Percentiles rank a stretch among this genome's conserved stretches.
Evolutionary conservation across 2,329 filamentous ascomycete species (phyloP).

Genomic region (Paracoccidioides brasiliensis): DNA sequence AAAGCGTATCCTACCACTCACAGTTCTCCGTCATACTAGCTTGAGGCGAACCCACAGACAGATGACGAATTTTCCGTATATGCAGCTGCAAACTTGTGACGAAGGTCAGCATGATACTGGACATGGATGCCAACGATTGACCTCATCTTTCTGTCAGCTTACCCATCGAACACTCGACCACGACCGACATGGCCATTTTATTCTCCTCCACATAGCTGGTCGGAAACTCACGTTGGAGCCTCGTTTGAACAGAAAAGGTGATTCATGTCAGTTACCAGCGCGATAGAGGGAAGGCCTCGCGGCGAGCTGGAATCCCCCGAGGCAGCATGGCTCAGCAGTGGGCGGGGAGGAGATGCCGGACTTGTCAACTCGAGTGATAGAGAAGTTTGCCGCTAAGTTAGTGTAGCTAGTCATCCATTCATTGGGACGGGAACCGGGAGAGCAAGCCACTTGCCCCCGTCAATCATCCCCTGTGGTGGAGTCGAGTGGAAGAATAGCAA

Average conservation of each 20-base stretch:
- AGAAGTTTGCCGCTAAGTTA: background rate
- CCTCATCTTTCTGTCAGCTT: background rate
- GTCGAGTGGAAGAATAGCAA: background rate
- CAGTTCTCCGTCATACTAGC: background rate
- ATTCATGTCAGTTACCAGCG: background rate
- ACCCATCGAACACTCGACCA: no score
- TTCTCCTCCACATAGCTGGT: no score
- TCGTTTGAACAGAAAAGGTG: no score
- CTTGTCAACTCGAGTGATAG: background rate
- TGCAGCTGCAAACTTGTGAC: conserved; percentile 2
- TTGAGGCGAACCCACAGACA: background rate
- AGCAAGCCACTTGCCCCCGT: background rate
- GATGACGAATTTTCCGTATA: background rate
- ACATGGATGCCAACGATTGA: background rate
- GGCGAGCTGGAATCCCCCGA: background rate
- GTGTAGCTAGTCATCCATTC: background rate
- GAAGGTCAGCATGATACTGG: background rate
- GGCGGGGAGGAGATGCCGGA: background rate
- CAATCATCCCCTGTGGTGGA: background rate
- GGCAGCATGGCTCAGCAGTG: background rate
- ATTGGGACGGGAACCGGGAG: conserved; percentile 2
- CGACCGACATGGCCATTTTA: no score
- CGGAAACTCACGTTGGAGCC: no score
- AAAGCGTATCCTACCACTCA: background rate
- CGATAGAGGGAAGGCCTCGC: background rate